phyloP scores from a whole-genome alignment of 345 rosid species.

The Eucalyptus fibrosa region DNA sequence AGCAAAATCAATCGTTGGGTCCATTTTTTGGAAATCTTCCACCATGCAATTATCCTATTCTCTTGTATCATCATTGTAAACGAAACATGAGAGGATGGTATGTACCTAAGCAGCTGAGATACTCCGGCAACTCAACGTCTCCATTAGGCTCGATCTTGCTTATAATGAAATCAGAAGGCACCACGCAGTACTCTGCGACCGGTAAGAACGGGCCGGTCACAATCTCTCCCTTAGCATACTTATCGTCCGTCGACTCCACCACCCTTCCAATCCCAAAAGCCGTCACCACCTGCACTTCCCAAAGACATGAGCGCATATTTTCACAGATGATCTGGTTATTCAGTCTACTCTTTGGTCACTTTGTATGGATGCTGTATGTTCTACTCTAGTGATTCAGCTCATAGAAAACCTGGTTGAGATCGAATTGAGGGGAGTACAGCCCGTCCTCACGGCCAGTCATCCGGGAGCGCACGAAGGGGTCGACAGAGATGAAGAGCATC shows the following conservation, averaged over 20 bases:
- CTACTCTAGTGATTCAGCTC: background rate
- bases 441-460: slow-evolving; percentile 23
- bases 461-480: slow-evolving; percentile 18
- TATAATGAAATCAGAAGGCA: background rate
- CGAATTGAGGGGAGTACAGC: slow-evolving; percentile 6
- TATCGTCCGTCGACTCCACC: slow-evolving; percentile 9
- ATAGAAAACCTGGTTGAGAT: slow-evolving; percentile 13
- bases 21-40: background rate
- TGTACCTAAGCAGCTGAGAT: slow-evolving; percentile 21
- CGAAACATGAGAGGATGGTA: background rate
- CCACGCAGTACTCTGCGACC: slow-evolving; percentile 11
- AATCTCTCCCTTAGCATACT: slow-evolving; percentile 7
- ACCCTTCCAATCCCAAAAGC: slow-evolving; percentile 24
- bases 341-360: background rate
- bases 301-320: background rate
- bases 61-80: background rate
- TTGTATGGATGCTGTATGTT: background rate
- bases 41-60: background rate
- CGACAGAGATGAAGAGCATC: slow-evolving; percentile 21
- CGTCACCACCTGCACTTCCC: background rate
- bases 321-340: background rate
- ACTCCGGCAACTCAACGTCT: slow-evolving; percentile 6
- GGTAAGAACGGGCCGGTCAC: slow-evolving; percentile 2
- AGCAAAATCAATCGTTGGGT: background rate
- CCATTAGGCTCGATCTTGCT: slow-evolving; percentile 4